Conservation (phyloP, 805 yeast species). For the Pichia exigua region DNA sequence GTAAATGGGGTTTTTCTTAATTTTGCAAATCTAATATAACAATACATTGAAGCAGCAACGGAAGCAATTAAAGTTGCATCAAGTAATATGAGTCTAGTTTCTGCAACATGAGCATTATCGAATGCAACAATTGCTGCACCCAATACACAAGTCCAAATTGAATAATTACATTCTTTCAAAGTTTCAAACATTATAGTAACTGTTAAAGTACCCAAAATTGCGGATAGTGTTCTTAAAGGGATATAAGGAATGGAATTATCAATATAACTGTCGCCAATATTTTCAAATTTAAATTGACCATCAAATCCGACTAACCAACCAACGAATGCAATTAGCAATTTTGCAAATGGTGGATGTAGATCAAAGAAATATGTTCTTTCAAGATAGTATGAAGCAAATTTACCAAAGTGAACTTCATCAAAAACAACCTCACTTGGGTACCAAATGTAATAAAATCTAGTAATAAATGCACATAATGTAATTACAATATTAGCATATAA, state of each 20-base stretch:
- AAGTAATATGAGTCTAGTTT: constrained; percentile 81
- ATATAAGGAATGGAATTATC: constrained; percentile 78
- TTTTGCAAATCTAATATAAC: constrained; percentile 72
- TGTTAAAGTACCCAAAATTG: constrained; percentile 72
- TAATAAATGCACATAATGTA: constrained; percentile 36
- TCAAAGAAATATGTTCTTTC: constrained; percentile 92
- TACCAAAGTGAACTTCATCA: constrained; percentile 85
- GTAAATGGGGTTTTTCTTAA: constrained; percentile 63
- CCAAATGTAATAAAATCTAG: constrained; percentile 56
- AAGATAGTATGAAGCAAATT: constrained; percentile 76
- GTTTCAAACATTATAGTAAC: constrained; percentile 81
- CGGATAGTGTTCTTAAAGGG: constrained; percentile 72
- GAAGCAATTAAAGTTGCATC: constrained; percentile 85
- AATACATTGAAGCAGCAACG: constrained; percentile 72
- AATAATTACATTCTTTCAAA: constrained; percentile 75
- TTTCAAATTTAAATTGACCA: constrained; percentile 88
- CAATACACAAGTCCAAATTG: constrained; percentile 70
- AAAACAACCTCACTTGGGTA: constrained; percentile 72
- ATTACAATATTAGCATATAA: constrained; percentile 30
- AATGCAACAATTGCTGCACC: constrained; percentile 70
- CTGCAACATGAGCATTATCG: constrained; percentile 86
- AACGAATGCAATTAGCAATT: constrained; percentile 79
- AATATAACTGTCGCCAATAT: constrained; percentile 76
- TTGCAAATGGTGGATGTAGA: constrained; percentile 97
- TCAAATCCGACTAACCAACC: constrained; percentile 87